Conservation (phyloP, 2,329 filamentous ascomycete species). For the Fusarium buxicola region DNA sequence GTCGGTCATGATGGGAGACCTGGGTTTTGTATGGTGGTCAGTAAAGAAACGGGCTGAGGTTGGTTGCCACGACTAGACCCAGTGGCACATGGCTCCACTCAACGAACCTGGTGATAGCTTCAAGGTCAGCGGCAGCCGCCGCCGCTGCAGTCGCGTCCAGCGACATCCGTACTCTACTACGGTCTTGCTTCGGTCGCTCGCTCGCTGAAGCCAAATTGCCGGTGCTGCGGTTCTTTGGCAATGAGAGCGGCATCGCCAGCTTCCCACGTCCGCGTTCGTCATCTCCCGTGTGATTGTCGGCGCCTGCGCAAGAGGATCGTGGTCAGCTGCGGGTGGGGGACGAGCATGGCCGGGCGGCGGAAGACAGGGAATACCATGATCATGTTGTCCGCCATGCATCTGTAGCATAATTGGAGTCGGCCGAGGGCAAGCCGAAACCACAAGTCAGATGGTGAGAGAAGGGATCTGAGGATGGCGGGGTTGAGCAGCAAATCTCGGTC, state of each 20-base stretch:
- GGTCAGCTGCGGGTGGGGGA: conserved; percentile 39
- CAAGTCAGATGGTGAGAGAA: conserved; percentile 31
- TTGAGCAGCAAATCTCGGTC: conserved; percentile 45
- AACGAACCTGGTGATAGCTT: conserved; percentile 77
- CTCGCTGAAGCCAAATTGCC: conserved; percentile 65
- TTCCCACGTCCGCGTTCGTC: conserved; percentile 58
- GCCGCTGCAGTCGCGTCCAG: conserved; percentile 78
- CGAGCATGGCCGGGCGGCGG: conserved; percentile 14
- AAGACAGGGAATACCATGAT: conserved; percentile 52
- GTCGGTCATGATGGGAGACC: conserved; percentile 84
- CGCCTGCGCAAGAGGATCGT: conserved; percentile 42
- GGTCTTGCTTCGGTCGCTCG: conserved; percentile 62
- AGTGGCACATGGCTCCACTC: conserved; percentile 36
- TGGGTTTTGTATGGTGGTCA: conserved; percentile 55
- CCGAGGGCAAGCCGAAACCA: conserved; percentile 37
- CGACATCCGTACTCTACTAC: conserved; percentile 76
- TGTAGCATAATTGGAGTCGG: conserved; percentile 57
- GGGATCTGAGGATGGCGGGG: conserved; percentile 42
- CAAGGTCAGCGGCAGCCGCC: conserved; percentile 69
- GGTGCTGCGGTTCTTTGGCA: conserved; percentile 75
- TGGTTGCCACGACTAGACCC: conserved; percentile 28
- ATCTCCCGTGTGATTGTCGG: conserved; percentile 50
- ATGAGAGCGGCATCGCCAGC: conserved; percentile 60
- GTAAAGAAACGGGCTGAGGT: conserved; percentile 31
- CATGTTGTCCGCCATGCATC: conserved; percentile 56